A percentile compares a stretch with the other conserved stretches of the same genome.
phyloP scores from a whole-genome alignment of 768 basidiomycete genomes.

The Boletus reticuloceps region DNA sequence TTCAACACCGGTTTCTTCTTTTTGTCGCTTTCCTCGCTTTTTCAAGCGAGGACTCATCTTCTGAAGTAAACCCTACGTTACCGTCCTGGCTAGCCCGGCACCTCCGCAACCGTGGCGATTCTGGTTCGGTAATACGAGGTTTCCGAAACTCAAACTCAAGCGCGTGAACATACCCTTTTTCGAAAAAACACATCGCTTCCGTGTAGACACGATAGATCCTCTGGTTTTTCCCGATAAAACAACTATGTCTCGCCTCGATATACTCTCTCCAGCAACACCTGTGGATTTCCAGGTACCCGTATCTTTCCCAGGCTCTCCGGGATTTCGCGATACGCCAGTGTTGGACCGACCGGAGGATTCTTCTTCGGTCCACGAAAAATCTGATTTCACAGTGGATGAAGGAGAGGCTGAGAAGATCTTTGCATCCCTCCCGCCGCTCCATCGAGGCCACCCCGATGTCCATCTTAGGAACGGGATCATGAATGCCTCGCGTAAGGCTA shows the following conservation, averaged over 20 bases:
- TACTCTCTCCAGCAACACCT: constrained; percentile 36
- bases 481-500: constrained; percentile 51
- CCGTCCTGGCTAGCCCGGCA: constrained; percentile 63
- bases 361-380: constrained; percentile 41
- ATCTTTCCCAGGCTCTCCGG: constrained; percentile 28
- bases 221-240: constrained; percentile 24
- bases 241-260: constrained; percentile 58
- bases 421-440: constrained; percentile 63
- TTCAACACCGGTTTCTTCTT: constrained; percentile 23
- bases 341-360: constrained; percentile 7
- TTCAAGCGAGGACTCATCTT: constrained; percentile 66
- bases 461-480: constrained; percentile 80
- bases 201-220: constrained; percentile 24
- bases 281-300: constrained; percentile 28
- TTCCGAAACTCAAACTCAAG: constrained; percentile 28
- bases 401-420: constrained; percentile 47
- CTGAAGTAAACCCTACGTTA: constrained; percentile 49
- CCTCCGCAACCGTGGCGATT: constrained; percentile 70
- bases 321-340: constrained; percentile 22
- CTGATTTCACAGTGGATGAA: constrained; percentile 39
- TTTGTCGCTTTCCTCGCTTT: constrained; percentile 60
- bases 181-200: constrained; percentile 24
- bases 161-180: constrained; percentile 23
- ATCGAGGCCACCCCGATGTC: constrained; percentile 65
- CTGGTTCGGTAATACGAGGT: constrained; percentile 65